Evolutionary conservation across 805 yeast species (phyloP).

Genomic region (Barnettozyma pratensis): DNA sequence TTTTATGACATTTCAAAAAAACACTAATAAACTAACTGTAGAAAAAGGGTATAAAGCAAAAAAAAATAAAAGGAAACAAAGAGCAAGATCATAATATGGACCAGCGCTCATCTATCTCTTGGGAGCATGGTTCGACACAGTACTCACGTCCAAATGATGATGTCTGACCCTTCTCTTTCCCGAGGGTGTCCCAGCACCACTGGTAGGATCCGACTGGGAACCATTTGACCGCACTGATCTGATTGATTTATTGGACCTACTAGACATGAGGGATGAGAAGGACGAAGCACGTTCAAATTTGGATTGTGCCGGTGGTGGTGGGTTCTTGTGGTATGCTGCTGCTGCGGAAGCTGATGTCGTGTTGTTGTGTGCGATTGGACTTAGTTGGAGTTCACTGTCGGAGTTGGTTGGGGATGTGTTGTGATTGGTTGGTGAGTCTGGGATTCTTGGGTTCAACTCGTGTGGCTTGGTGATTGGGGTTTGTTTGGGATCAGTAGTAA

Average conservation of each 20-base stretch:
- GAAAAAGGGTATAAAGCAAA: background rate
- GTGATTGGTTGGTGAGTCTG: background rate
- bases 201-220: background rate
- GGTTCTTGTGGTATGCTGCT: background rate
- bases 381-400: background rate
- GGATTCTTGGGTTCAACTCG: background rate
- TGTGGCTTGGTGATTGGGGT: background rate
- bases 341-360: background rate
- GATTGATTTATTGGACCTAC: constrained; percentile 12
- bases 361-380: background rate
- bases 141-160: constrained; percentile 22
- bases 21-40: no score
- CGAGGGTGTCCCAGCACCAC: constrained; percentile 3
- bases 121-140: constrained; percentile 8
- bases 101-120: background rate
- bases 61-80: background rate
- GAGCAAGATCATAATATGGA: background rate
- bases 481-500: background rate
- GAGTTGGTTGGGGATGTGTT: background rate
- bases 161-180: constrained; percentile 16
- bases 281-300: constrained; percentile 7
- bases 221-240: background rate
- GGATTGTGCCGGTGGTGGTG: background rate
- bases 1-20: no score
- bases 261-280: constrained; percentile 12